Conservation (phyloP, 176 grass and related monocot genomes). For the Puccinellia tenuiflora region DNA sequence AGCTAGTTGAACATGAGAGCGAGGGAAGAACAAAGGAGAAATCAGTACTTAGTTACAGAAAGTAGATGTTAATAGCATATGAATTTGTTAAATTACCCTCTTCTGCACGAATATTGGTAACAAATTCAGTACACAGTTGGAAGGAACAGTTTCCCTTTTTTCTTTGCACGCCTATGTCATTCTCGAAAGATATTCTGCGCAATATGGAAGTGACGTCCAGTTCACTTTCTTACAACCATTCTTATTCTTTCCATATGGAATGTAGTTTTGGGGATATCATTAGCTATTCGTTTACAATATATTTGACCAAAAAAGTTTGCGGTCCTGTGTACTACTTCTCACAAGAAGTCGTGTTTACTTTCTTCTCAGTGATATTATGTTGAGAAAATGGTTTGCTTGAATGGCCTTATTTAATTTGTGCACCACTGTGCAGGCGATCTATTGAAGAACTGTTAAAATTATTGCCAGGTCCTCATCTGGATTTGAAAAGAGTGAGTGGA, state of each 20-base stretch:
- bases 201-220: background rate
- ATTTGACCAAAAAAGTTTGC: background rate
- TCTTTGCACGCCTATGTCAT: background rate
- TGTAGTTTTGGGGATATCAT: background rate
- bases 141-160: background rate
- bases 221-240: background rate
- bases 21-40: no score
- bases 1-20: no score
- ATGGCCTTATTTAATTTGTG: background rate
- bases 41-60: background rate
- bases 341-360: background rate
- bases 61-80: background rate
- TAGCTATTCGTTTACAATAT: background rate
- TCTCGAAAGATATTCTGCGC: background rate
- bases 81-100: background rate
- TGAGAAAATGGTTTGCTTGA: background rate
- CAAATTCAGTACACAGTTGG: background rate
- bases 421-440: constrained; percentile 61
- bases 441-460: constrained; percentile 87
- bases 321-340: background rate
- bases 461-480: constrained; percentile 82
- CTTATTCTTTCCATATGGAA: background rate
- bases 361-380: background rate
- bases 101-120: background rate
- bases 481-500: constrained; percentile 78